Base-by-base conservation (phyloP, 192 early-diverging fungal species). In the Backusella macrospora region DNA sequence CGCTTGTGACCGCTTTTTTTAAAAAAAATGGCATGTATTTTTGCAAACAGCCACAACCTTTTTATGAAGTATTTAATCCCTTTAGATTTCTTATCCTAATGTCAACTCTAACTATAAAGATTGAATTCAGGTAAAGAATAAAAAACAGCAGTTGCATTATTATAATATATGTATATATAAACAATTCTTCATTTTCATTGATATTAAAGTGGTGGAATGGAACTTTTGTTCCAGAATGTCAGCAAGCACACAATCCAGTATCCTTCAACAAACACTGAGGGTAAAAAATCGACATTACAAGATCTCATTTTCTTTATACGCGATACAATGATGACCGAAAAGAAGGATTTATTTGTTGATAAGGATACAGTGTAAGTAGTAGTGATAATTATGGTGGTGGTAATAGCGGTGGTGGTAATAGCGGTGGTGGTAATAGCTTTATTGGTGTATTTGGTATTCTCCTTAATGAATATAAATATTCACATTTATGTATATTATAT, bases 201-300 rank as follows among this genome's bases (percentile, higher is more conserved):
- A 5, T 63, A n/a, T 26, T n/a, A 59, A 73, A 91, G 91, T 78
- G 95, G 96, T 18, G 97, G 97, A 10, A 91, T 98, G 89, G 98
- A 99, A 81, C 83, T 95, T 44, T 81, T 98, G 62, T 96, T 99
- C 71, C 84, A 92, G 76, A 90, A 93, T 80, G 79, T 90, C 62
- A 89, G 88, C 73, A 76, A 85, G 29, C 83, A 88, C 45, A 82
- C 71, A 6, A 72, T 90, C 29, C 76, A 77, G 13, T 73, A 89
- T 39, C 88, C 91, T 26, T 78, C 83, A 47, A 48, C 73, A 16
- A 65, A 75, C 43, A 47, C 49, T 14, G 75, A 77, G 15, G 71
- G 46, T 37, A 78, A 80, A 68, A 73, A 82, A 26, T 68, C 85
- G 6, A 95, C 81, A 6, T 84, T 95, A 26, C 73, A 81, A 43